Evolutionary conservation across 2,329 filamentous ascomycete genomes (phyloP).

Genomic region (Sporothrix phasma): DNA sequence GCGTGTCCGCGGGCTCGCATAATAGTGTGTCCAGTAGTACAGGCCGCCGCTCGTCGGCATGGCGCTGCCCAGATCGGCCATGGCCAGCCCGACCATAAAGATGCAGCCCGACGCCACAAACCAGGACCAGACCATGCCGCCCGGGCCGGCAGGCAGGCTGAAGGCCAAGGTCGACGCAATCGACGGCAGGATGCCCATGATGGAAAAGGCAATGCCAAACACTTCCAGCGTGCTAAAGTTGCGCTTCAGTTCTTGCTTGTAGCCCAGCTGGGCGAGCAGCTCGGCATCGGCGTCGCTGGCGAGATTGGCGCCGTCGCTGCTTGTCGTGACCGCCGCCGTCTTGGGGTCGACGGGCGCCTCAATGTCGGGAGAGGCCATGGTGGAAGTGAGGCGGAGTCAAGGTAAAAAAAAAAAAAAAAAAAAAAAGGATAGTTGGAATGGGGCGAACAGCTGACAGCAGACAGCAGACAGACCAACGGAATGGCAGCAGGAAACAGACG

Average conservation of each 20-base stretch:
- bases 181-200: slow-evolving; percentile 52
- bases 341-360: slow-evolving; percentile 19
- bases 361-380: slow-evolving; percentile 10
- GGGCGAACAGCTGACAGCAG: neutral
- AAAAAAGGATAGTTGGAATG: neutral
- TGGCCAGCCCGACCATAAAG: slow-evolving; percentile 49
- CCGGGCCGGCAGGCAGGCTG: slow-evolving; percentile 48
- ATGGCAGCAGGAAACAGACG: neutral
- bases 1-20: slow-evolving; percentile 42
- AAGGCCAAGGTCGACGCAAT: slow-evolving; percentile 50
- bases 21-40: slow-evolving; percentile 52
- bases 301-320: slow-evolving; percentile 19
- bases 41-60: slow-evolving; percentile 51
- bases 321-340: slow-evolving; percentile 11
- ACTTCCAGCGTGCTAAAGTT: slow-evolving; percentile 54
- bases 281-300: slow-evolving; percentile 25
- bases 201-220: slow-evolving; percentile 49
- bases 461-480: neutral
- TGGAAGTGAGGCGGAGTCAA: neutral
- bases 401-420: neutral
- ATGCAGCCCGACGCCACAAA: slow-evolving; percentile 48
- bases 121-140: slow-evolving; percentile 55
- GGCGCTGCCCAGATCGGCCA: slow-evolving; percentile 43
- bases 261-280: slow-evolving; percentile 26
- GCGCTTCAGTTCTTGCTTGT: slow-evolving; percentile 49